Conservation (phyloP, 2,329 filamentous ascomycete species). For the Colletotrichum cordylinicola region DNA sequence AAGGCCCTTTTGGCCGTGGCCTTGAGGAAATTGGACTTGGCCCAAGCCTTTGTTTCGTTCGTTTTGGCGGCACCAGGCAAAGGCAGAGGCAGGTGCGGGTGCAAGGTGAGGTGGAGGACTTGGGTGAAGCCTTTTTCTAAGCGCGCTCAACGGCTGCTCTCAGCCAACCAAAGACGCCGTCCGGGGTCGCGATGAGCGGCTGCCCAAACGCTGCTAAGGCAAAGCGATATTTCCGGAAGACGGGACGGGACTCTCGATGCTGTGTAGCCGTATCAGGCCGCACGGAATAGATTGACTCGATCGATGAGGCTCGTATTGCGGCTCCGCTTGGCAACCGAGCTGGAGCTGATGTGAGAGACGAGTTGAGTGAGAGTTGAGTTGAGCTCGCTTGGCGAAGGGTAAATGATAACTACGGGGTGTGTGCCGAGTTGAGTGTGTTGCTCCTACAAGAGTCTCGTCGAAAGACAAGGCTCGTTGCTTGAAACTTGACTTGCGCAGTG, state of each 20-base stretch:
- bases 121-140: constrained; percentile 9
- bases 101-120: not conserved
- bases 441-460: constrained; percentile 15
- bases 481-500: constrained; percentile 19
- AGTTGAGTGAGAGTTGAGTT: not conserved
- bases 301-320: not conserved
- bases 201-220: constrained; percentile 25
- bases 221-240: constrained; percentile 14
- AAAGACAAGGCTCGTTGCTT: not conserved
- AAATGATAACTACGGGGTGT: not conserved
- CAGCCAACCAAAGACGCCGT: constrained; percentile 23
- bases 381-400: constrained; percentile 6
- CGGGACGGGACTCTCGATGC: not conserved
- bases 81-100: not conserved
- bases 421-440: not conserved
- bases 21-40: constrained; percentile 15
- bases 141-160: constrained; percentile 22
- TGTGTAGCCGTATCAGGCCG: not conserved
- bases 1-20: constrained; percentile 14
- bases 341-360: not conserved
- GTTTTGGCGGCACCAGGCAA: constrained; percentile 15
- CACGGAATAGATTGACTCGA: not conserved
- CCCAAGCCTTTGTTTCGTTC: constrained; percentile 9
- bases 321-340: not conserved
- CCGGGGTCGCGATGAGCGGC: constrained; percentile 22